These are phyloP conservation scores for Neopestalotiopsis sp. DNA, from an alignment of 2,329 filamentous ascomycete genomes.

Conservation along the genomic window DNA sequence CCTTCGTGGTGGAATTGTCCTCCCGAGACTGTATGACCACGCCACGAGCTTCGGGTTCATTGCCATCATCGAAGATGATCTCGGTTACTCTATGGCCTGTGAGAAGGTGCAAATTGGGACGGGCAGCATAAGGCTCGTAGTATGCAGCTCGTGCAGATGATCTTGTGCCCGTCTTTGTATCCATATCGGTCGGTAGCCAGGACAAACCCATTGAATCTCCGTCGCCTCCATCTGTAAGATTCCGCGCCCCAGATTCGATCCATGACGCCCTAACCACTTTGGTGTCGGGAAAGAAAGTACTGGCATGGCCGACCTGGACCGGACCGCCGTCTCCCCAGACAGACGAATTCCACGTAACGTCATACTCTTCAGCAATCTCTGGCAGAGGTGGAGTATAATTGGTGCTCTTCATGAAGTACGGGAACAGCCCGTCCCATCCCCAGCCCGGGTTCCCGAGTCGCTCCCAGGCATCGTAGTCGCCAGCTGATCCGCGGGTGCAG, in stretches of 20 bases:
- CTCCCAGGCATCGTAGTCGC: constrained; percentile 42
- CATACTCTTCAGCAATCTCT: constrained; percentile 18
- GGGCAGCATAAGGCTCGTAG: constrained; percentile 10
- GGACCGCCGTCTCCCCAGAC: constrained; percentile 11
- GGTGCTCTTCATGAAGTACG: constrained; percentile 35
- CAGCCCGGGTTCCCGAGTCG: constrained; percentile 41
- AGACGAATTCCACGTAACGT: constrained; percentile 14
- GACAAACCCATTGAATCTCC: constrained; percentile 4
- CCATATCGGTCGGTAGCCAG: constrained; percentile 8
- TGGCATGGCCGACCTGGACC: constrained; percentile 15
- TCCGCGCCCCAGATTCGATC: background rate
- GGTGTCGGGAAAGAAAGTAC: constrained; percentile 12
- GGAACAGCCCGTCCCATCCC: constrained; percentile 39
- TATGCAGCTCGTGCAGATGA: constrained; percentile 17
- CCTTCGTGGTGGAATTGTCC: constrained; percentile 11
- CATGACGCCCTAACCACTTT: constrained; percentile 7
- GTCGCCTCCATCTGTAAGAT: background rate
- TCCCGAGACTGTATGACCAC: background rate
- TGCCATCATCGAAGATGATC: background rate
- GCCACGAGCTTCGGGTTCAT: constrained; percentile 5
- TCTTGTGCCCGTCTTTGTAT: constrained; percentile 12
- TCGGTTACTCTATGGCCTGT: constrained; percentile 12
- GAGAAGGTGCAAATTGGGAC: constrained; percentile 16
- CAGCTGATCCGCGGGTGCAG: constrained; percentile 31
- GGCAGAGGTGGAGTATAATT: constrained; percentile 12